A percentile compares a stretch with the other conserved stretches of the same genome.
phyloP scores from a whole-genome alignment of 2,329 filamentous ascomycete species.

The Hypoxylon sp. region DNA sequence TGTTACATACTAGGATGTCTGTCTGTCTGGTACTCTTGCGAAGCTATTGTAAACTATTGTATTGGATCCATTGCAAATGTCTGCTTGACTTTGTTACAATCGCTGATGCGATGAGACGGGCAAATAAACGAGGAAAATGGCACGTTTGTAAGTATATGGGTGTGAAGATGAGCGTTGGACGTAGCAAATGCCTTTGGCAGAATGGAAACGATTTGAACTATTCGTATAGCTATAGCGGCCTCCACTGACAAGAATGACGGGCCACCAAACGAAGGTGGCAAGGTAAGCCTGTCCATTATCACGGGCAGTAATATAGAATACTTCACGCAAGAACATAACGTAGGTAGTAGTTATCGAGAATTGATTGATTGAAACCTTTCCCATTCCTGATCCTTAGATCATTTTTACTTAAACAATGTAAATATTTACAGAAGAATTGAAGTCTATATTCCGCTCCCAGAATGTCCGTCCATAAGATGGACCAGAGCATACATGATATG shows the following conservation, averaged over 20 bases:
- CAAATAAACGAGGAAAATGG: no score
- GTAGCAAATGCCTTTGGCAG: no score
- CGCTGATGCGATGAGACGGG: no score
- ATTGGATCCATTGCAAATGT: no score
- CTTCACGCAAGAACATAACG: background rate
- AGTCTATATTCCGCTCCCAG: slow-evolving; percentile 34
- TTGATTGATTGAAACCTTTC: slow-evolving; percentile 19
- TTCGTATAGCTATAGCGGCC: no score
- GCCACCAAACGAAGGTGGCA: background rate
- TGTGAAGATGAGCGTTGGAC: background rate
- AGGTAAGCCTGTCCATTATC: background rate
- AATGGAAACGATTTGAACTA: no score
- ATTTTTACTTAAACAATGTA: slow-evolving; percentile 22
- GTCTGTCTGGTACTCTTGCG: no score
- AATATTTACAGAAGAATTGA: slow-evolving; percentile 40
- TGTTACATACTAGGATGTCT: no score
- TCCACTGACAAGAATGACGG: background rate
- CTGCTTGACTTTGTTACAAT: no score
- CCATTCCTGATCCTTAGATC: slow-evolving; percentile 27
- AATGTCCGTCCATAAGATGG: slow-evolving; percentile 8
- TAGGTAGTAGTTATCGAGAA: background rate
- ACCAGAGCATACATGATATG: slow-evolving; percentile 10
- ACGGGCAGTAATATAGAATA: background rate
- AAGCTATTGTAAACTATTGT: no score
- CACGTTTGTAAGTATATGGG: no score